Evolutionary conservation across 495 filamentous ascomycete species (phyloP), one percentile per base, ranked within the genome.

Genomic region (Penicillium ucsense): DNA sequence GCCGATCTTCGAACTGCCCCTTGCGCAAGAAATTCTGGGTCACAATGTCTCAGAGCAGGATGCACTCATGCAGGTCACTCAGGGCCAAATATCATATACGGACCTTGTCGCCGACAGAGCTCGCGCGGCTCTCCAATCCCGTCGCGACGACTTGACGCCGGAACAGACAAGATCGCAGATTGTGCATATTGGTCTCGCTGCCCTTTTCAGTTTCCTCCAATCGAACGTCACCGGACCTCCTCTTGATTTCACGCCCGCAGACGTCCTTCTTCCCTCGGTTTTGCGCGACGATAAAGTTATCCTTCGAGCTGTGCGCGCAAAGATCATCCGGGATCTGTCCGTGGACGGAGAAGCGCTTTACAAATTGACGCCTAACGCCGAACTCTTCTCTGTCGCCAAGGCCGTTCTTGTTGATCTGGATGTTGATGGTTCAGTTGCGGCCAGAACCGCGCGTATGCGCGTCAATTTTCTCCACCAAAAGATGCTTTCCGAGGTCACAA

Each of bases 181-280:
- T 31, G 63, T 84, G 39, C 63, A 75, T 27, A 66, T 92, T 38
- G 89, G 80, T 12, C 67, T 84, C 10, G 82, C 84, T 2, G 82
- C 88, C 0, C 71, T 96, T 20, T 76, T 86, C 56, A 78, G 80
- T n/a, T 97, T 97, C 62, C 63, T 96, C 20, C 92, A 97, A 54
- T 82, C 82, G 1, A 97, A 88, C 62, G 85, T 96, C 43, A 96
- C 92, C 9, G 92, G 92, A 0, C 94, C 90, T 27, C 80, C 82
- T 1, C 67, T 88, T n/a, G 58, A 68, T 0, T 85, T 81, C 59
- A 62, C 59, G 37, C 66, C 79, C 5, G 65, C 72, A 3, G 62
- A 74, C 5, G 41, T 66, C 0, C 68, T 89, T n/a, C 64, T 91
- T 12, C 80, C 82, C 5, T 48, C 58, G 31, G 45, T 51, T 36